Evolutionary conservation across 306 rosid species (phyloP).

Genomic region (Quercus robur): DNA sequence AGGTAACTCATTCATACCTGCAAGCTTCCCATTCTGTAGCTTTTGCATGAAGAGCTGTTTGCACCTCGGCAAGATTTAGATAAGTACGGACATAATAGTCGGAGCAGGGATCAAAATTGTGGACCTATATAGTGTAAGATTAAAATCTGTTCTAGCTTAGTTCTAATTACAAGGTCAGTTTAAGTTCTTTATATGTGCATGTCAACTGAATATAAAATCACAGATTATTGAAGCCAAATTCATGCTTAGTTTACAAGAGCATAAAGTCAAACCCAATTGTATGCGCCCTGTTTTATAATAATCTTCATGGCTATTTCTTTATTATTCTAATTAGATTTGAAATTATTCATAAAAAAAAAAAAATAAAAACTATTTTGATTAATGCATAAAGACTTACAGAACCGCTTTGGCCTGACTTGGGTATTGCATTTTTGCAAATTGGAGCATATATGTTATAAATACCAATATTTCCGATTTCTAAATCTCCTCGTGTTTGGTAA

Average conservation of each 20-base stretch:
- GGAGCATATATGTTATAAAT: slow-evolving; percentile 52
- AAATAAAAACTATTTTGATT: background rate
- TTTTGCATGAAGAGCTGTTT: slow-evolving; percentile 51
- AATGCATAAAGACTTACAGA: slow-evolving; percentile 28
- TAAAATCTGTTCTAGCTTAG: background rate
- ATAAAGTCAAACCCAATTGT: too few relatives aligned
- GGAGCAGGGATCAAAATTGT: slow-evolving; percentile 52
- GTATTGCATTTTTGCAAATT: slow-evolving; percentile 21
- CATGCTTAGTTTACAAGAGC: too few relatives aligned
- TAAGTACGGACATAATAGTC: slow-evolving; percentile 32
- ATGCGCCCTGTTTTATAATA: too few relatives aligned
- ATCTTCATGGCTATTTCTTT: too few relatives aligned
- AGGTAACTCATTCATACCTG: slow-evolving; percentile 31
- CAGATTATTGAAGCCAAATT: background rate
- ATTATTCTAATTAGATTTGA: background rate
- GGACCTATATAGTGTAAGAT: slow-evolving; percentile 28
- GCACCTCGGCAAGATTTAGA: slow-evolving; percentile 52
- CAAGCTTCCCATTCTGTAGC: slow-evolving; percentile 41
- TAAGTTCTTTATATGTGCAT: too few relatives aligned
- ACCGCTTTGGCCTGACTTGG: slow-evolving; percentile 14
- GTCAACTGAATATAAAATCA: background rate
- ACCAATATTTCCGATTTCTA: slow-evolving; percentile 28
- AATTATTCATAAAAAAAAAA: background rate
- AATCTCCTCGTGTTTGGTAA: background rate
- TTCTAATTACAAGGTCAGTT: background rate